Evolutionary conservation across 371 early-diverging fungal genomes (phyloP).

Genomic region (Syncephalastrum sp.): DNA sequence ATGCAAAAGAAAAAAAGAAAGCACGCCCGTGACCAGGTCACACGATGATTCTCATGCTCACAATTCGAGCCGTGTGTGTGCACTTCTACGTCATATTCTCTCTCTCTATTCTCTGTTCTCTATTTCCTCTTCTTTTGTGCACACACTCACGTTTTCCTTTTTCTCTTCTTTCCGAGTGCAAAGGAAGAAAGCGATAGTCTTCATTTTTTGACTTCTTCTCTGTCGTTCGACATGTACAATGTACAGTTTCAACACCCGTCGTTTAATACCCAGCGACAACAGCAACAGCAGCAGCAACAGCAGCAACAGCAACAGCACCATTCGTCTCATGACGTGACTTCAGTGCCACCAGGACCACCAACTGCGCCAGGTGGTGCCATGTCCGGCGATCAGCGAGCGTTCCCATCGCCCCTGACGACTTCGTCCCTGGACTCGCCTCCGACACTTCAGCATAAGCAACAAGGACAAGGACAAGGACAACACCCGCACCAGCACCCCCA

Average conservation of each 20-base stretch:
- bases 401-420: conserved; percentile 38
- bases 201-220: conserved; percentile 10
- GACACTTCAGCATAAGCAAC: conserved; percentile 14
- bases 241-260: conserved; percentile 28
- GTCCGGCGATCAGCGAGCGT: conserved; percentile 21
- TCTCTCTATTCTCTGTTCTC: background rate
- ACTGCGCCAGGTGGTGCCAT: conserved; percentile 13
- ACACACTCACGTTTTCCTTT: conserved; percentile 2
- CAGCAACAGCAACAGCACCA: conserved; percentile 17
- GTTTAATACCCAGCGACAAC: conserved; percentile 14
- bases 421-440: conserved; percentile 42
- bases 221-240: conserved; percentile 21
- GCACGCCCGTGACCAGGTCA: conserved; percentile 15
- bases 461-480: background rate
- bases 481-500: conserved; percentile 4
- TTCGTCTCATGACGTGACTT: conserved; percentile 4
- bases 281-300: conserved; percentile 11
- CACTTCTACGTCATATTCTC: conserved; percentile 9
- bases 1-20: conserved; percentile 2
- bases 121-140: background rate
- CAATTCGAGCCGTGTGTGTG: conserved; percentile 1
- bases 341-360: background rate
- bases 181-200: conserved; percentile 7
- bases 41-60: conserved; percentile 10
- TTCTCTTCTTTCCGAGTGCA: conserved; percentile 6